phyloP scores from a whole-genome alignment of 768 basidiomycete genomes.

The Mrakia hoshinonis region DNA sequence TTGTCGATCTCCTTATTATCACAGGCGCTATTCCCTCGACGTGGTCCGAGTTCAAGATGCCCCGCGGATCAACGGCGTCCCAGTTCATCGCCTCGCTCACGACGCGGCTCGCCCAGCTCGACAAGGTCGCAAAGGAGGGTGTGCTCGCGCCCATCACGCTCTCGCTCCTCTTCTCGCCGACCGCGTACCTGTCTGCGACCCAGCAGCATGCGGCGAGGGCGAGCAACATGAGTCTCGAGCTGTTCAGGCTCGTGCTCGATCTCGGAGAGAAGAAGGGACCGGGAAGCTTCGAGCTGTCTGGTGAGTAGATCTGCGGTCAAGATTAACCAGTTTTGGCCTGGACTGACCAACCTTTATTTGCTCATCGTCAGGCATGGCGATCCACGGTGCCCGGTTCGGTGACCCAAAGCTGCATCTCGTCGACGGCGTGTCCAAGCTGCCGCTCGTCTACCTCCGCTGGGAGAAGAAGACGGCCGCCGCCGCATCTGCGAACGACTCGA shows the following conservation, averaged over 20 bases:
- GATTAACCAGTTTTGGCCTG: background rate
- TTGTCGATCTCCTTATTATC: conserved; percentile 29
- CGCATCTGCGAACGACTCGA: background rate
- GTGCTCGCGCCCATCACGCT: conserved; percentile 60
- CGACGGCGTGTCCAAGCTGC: conserved; percentile 63
- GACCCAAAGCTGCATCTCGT: conserved; percentile 65
- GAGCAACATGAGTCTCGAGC: conserved; percentile 87
- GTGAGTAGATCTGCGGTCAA: conserved; percentile 47
- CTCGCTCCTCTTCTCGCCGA: conserved; percentile 90
- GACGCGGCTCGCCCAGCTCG: conserved; percentile 72
- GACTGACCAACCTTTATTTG: background rate
- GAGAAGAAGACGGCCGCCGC: conserved; percentile 32
- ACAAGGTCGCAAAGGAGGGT: conserved; percentile 60
- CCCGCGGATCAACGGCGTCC: conserved; percentile 67
- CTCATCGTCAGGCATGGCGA: conserved; percentile 55
- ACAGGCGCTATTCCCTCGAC: conserved; percentile 76
- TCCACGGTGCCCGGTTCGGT: conserved; percentile 79
- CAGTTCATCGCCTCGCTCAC: conserved; percentile 72
- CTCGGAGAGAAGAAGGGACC: conserved; percentile 71
- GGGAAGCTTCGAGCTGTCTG: conserved; percentile 75
- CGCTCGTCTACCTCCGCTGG: conserved; percentile 60
- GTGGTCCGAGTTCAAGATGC: conserved; percentile 84
- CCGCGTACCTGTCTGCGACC: conserved; percentile 91
- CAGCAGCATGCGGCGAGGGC: conserved; percentile 90
- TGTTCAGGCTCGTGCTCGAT: conserved; percentile 66